Percentiles rank a stretch among this genome's conserved stretches.
Conservation (phyloP, 768 basidiomycete genomes). For the Lepiota subincarnata region DNA sequence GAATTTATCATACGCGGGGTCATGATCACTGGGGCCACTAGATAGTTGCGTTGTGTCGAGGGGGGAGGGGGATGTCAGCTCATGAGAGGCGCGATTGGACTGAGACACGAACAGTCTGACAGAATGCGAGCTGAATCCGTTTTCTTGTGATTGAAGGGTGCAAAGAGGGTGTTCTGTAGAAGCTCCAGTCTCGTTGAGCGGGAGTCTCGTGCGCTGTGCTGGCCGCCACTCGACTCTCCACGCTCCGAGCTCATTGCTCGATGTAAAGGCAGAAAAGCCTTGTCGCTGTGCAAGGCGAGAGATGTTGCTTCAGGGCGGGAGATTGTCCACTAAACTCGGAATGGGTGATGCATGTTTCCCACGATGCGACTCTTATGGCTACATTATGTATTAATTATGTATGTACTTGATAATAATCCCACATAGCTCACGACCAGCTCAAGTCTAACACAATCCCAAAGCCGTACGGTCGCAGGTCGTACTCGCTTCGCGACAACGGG, state of each 20-base stretch:
- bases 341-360: slow-evolving; percentile 9
- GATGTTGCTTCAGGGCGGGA: neutral
- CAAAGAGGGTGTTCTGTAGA: slow-evolving; percentile 67
- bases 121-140: slow-evolving; percentile 69
- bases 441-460: slow-evolving; percentile 73
- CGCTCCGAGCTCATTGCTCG: slow-evolving; percentile 35
- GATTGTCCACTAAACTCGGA: neutral
- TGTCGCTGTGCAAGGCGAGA: neutral
- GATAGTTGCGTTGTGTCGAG: slow-evolving; percentile 10
- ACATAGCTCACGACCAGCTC: slow-evolving; percentile 44
- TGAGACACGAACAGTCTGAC: slow-evolving; percentile 58
- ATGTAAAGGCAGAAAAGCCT: neutral
- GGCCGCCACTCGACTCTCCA: slow-evolving; percentile 18
- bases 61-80: slow-evolving; percentile 1
- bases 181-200: slow-evolving; percentile 47
- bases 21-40: slow-evolving; percentile 90
- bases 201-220: slow-evolving; percentile 13
- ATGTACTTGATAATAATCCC: neutral
- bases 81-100: slow-evolving; percentile 3
- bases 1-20: slow-evolving; percentile 78
- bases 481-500: slow-evolving; percentile 43
- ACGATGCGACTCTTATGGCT: slow-evolving; percentile 8
- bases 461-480: slow-evolving; percentile 71
- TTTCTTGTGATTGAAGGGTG: slow-evolving; percentile 67
- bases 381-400: neutral